Percentiles rank a stretch among this genome's conserved stretches.
These are phyloP conservation scores for Geranomyces michiganensis DNA, from an alignment of 192 early-diverging fungal genomes.

Conservation along the genomic window DNA sequence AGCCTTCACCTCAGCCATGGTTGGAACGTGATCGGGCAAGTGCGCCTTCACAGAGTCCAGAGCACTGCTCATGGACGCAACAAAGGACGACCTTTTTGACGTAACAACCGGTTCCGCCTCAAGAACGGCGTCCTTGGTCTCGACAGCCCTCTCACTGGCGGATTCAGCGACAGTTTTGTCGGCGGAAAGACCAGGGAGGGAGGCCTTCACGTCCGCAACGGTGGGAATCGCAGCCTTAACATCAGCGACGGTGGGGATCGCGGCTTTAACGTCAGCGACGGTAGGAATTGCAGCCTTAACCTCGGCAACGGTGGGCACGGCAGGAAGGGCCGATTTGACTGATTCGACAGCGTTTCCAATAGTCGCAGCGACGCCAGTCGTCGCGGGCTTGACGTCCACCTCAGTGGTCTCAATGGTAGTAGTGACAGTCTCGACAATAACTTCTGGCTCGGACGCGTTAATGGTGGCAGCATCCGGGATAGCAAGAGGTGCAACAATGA, in stretches of 20 bases:
- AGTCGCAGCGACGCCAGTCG: neutral
- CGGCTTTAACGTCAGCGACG: neutral
- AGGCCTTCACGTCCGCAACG: neutral
- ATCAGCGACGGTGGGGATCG: neutral
- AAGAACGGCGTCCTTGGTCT: neutral
- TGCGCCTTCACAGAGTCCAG: no score
- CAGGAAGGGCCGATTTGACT: slow-evolving; percentile 3
- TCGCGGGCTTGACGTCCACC: slow-evolving; percentile 4
- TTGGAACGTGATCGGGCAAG: neutral
- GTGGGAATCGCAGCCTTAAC: neutral
- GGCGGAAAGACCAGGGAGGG: neutral
- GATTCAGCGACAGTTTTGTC: neutral
- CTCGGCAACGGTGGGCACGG: neutral
- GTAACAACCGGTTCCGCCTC: neutral
- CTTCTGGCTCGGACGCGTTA: no score
- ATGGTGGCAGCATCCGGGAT: slow-evolving; percentile 4
- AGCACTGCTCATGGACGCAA: no score
- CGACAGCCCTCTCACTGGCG: neutral
- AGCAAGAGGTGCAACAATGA: neutral
- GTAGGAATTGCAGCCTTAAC: neutral
- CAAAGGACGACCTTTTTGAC: no score
- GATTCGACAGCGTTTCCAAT: neutral
- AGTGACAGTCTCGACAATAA: neutral
- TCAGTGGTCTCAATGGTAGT: neutral
- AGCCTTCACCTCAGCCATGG: neutral